Percentiles rank a stretch among this genome's conserved stretches.
These are phyloP conservation scores for Zea luxurians DNA, from an alignment of 176 grass and related monocot species.

Conservation along the genomic window DNA sequence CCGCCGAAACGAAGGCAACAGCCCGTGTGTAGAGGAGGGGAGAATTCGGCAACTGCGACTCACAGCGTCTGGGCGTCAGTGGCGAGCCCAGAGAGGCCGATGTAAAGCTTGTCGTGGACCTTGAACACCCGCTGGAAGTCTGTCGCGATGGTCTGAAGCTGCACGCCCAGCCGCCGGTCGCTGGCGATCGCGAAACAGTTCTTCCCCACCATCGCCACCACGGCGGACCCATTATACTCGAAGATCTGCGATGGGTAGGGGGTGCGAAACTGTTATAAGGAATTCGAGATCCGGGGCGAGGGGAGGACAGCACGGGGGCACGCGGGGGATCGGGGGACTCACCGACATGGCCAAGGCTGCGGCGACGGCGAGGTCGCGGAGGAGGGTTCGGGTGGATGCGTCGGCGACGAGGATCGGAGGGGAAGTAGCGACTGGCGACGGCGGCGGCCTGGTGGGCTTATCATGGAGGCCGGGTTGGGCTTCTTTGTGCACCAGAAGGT, in stretches of 20 bases:
- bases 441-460: conserved; percentile 7
- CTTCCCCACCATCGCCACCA: conserved; percentile 98
- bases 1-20: neutral
- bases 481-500: conserved; percentile 54
- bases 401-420: neutral
- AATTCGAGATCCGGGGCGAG: conserved; percentile 13
- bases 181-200: conserved; percentile 98
- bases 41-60: neutral
- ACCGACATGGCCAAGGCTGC: conserved; percentile 51
- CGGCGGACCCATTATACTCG: conserved; percentile 92
- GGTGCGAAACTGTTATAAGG: neutral
- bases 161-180: conserved; percentile 82
- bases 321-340: neutral
- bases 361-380: conserved; percentile 13
- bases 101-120: conserved; percentile 93
- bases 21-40: neutral
- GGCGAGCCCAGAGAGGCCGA: conserved; percentile 91
- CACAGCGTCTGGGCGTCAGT: conserved; percentile 91
- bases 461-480: conserved; percentile 9
- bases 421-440: neutral
- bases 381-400: neutral
- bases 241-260: conserved; percentile 58
- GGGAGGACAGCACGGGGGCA: no score
- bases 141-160: conserved; percentile 90
- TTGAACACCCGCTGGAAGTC: conserved; percentile 93